A percentile compares a stretch with the other conserved stretches of the same genome.
phyloP scores from a whole-genome alignment of 345 rosid species.

The Citrus unshiu region DNA sequence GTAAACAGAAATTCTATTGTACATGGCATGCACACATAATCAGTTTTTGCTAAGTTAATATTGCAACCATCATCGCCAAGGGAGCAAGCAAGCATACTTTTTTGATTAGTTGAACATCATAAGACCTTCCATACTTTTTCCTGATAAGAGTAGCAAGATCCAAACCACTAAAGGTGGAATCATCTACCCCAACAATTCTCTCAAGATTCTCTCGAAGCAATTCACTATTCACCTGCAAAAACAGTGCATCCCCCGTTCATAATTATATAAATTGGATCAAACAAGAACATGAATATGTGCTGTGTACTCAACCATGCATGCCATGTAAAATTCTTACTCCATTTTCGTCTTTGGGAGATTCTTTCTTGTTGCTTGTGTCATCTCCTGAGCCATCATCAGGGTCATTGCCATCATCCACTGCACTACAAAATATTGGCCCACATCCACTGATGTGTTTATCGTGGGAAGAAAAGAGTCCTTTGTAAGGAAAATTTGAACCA shows the following conservation, averaged over 20 bases:
- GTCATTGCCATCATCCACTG: slow-evolving; percentile 46
- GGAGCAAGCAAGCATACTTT: slow-evolving; percentile 46
- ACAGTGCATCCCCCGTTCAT: neutral
- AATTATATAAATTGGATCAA: neutral
- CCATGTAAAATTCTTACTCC: slow-evolving; percentile 13
- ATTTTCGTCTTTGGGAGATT: slow-evolving; percentile 24
- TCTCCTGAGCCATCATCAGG: slow-evolving; percentile 33
- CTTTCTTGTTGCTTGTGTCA: slow-evolving; percentile 25
- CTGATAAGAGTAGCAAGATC: slow-evolving; percentile 96
- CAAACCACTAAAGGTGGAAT: slow-evolving; percentile 79
- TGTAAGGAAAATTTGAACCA: slow-evolving; percentile 21
- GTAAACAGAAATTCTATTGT: neutral
- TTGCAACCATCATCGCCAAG: neutral
- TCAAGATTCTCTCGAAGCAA: slow-evolving; percentile 73
- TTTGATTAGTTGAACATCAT: slow-evolving; percentile 89
- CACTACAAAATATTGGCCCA: slow-evolving; percentile 39
- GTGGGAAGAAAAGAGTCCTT: slow-evolving; percentile 29
- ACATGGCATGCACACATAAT: neutral
- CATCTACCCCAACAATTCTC: slow-evolving; percentile 84
- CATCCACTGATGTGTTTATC: slow-evolving; percentile 27
- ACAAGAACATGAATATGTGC: neutral
- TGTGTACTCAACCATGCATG: neutral
- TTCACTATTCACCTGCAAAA: slow-evolving; percentile 51
- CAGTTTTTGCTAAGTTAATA: neutral
- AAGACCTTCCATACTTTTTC: slow-evolving; percentile 90